These are phyloP conservation scores for Solanum bulbocastanum DNA, from an alignment of 257 asterid genomes.

Conservation along the genomic window DNA sequence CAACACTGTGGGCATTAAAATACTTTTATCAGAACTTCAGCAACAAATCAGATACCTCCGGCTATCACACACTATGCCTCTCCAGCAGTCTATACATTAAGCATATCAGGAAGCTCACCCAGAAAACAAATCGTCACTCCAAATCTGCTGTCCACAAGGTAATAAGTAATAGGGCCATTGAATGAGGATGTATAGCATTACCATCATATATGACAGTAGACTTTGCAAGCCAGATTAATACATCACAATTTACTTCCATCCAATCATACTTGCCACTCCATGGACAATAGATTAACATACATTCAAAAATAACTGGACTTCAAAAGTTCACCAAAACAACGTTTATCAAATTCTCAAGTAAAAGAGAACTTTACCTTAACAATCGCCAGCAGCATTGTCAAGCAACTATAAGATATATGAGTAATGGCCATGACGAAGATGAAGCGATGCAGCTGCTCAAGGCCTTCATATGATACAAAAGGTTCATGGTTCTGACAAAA, in stretches of 20 bases:
- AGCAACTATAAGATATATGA: slow-evolving; percentile 90
- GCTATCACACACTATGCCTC: not conserved
- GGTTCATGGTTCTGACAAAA: slow-evolving; percentile 72
- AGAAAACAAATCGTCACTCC: not conserved
- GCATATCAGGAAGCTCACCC: not conserved
- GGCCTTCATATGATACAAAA: slow-evolving; percentile 94
- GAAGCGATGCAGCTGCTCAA: slow-evolving; percentile 96
- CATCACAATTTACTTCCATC: not conserved
- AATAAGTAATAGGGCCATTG: not conserved
- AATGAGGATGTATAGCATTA: not conserved
- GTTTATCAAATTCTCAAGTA: not conserved
- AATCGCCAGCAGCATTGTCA: slow-evolving; percentile 92
- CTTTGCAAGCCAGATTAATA: not conserved
- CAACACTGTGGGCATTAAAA: not conserved
- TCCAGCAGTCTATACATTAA: not conserved
- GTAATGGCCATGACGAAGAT: slow-evolving; percentile 96
- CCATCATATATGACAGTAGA: not conserved
- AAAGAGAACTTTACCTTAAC: slow-evolving; percentile 57
- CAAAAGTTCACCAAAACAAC: not conserved
- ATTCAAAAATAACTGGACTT: not conserved
- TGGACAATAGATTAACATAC: not conserved
- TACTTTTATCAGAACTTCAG: not conserved
- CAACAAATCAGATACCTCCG: not conserved
- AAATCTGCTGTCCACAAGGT: not conserved
- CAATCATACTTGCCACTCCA: not conserved